Base-by-base conservation (phyloP, 331 rosid genomes). In the Cydonia oblonga region DNA sequence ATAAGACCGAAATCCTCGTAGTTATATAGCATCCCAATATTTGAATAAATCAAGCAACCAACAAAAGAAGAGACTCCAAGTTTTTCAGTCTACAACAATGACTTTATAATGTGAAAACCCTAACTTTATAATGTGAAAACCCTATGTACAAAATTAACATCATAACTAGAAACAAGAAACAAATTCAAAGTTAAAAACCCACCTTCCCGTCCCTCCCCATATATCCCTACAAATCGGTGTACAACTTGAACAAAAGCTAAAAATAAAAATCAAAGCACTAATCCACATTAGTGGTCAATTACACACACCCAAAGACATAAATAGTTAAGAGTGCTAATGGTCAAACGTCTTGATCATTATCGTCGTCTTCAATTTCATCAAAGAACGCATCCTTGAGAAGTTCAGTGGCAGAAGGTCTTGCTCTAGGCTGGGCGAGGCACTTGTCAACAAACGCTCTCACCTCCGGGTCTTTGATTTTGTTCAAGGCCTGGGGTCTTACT, bases 341-440 rank as follows among this genome's bases (percentile, higher is more conserved):
- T 44, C 29, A 28, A 13, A 60, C 67, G 26, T 81, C 70, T 46
- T 88, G 79, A 1, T 85, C 87, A 7, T 75, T 78, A 20, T 76
- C 80, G 2, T 83, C 84, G 11, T 68, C 81, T 22, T 57, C 79
- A 67, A 91, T 33, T 26, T 84, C 97, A 60, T 87, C 79, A 68
- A 91, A 91, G 84, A 91, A 91, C 0, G 91, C 60, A n/a, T 91
- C 92, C 32, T 64, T 72, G 71, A 91, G 97, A 75, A 91, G 92
- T 53, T 90, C 85, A 5, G 83, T 53, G 3, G 97, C 96, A 4
- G 96, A 82, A 44, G 92, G 97, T 29, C 97, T 82, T 3, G 80
- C 84, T 66, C 87, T 85, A 10, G 90, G 96, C 28, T 85, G 88
- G 19, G 88, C 87, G 9, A 91, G 85, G 72, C 92, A 91, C 76